phyloP scores from a whole-genome alignment of 257 asterid genomes.

The Gentiana straminea region DNA sequence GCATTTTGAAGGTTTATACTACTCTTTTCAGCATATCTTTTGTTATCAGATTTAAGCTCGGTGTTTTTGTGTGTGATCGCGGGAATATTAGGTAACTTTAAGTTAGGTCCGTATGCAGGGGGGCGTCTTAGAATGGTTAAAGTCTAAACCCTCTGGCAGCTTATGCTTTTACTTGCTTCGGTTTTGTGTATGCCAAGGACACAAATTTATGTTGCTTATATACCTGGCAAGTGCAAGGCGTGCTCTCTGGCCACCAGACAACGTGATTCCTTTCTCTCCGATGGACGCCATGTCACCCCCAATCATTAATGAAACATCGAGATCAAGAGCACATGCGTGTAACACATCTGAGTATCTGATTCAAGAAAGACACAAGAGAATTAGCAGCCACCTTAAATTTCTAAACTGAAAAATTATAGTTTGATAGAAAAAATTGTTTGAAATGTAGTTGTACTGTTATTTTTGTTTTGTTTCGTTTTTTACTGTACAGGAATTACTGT shows the following conservation, averaged over 20 bases:
- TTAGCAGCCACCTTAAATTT: not conserved
- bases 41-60: no score
- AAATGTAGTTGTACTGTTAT: no score
- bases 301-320: constrained; percentile 71
- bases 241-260: constrained; percentile 92
- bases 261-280: constrained; percentile 85
- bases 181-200: not conserved
- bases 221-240: constrained; percentile 96
- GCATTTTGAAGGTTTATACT: no score
- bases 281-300: constrained; percentile 85
- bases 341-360: constrained; percentile 65
- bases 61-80: no score
- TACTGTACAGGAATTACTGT: no score
- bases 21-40: no score
- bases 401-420: not conserved
- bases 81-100: no score
- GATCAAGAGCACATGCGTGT: constrained; percentile 55
- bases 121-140: no score
- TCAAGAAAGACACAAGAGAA: not conserved
- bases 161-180: not conserved
- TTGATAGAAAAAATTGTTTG: no score
- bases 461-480: no score
- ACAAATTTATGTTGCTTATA: not conserved
- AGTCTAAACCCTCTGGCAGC: not conserved
- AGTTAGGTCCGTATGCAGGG: no score